Percentiles rank a stretch among this genome's conserved stretches.
Evolutionary conservation across 2,329 filamentous ascomycete species (phyloP).

Genomic region (Colletotrichum eremochloae): DNA sequence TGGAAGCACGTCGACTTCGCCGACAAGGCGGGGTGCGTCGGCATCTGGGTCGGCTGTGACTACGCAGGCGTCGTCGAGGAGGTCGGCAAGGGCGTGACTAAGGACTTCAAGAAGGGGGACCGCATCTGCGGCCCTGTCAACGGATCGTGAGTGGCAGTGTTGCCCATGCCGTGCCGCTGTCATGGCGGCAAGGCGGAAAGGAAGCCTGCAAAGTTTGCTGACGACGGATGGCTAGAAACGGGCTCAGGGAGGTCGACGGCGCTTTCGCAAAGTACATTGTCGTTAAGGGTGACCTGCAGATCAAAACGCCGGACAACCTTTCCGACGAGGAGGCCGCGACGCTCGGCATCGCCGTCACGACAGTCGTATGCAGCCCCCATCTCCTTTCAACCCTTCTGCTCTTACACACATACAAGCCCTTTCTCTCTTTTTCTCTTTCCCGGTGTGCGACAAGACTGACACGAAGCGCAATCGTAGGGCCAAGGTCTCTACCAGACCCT

Average conservation of each 20-base stretch:
- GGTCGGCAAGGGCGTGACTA: conserved; percentile 58
- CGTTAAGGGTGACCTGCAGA: conserved; percentile 56
- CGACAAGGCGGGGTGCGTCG: conserved; percentile 41
- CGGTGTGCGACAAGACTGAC: background rate
- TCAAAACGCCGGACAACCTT: conserved; percentile 60
- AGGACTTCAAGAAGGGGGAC: conserved; percentile 61
- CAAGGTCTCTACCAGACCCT: conserved; percentile 65
- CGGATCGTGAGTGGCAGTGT: conserved; percentile 47
- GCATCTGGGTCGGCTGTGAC: conserved; percentile 56
- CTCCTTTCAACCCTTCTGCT: background rate
- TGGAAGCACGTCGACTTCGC: conserved; percentile 51
- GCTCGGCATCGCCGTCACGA: conserved; percentile 59
- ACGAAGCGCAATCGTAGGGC: conserved; percentile 47
- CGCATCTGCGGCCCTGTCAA: conserved; percentile 58
- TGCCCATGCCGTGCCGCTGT: background rate
- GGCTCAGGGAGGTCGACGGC: conserved; percentile 52
- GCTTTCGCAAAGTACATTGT: conserved; percentile 56
- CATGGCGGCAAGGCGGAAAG: background rate
- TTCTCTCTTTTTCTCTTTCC: conserved; percentile 9
- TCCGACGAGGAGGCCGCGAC: conserved; percentile 62
- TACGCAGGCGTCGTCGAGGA: conserved; percentile 62
- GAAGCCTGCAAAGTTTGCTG: conserved; percentile 1
- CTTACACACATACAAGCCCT: background rate
- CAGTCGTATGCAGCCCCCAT: conserved; percentile 49
- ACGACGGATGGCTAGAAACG: conserved; percentile 41